Conservation (phyloP, 192 early-diverging fungal genomes). For the Piromyces sp. region DNA sequence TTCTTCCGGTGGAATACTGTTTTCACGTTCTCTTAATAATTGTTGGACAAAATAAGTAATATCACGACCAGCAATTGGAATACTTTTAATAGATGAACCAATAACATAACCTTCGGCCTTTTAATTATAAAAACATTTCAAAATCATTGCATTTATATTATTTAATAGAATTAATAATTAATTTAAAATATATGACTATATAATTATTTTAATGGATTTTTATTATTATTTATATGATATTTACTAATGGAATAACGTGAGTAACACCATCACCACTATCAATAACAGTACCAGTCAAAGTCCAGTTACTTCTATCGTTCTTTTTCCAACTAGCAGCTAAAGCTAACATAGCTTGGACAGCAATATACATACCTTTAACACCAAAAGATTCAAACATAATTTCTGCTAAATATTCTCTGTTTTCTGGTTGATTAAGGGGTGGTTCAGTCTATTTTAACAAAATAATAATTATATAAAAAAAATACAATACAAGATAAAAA, state of each 20-base stretch:
- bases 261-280: slow-evolving; percentile 98
- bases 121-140: background rate
- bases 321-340: slow-evolving; percentile 89
- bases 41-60: slow-evolving; percentile 96
- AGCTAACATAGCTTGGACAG: slow-evolving; percentile 95
- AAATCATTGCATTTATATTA: too few species aligned
- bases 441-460: slow-evolving; percentile 99
- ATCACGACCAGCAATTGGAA: slow-evolving; percentile 95
- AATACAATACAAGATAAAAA: too few species aligned
- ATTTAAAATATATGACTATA: too few species aligned
- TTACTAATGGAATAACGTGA: slow-evolving; percentile 93
- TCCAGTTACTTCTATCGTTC: slow-evolving; percentile 62
- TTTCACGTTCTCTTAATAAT: slow-evolving; percentile 90
- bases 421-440: slow-evolving; percentile 92
- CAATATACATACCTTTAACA: slow-evolving; percentile 93
- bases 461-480: too few species aligned
- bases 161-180: too few species aligned
- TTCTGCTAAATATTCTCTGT: slow-evolving; percentile 95
- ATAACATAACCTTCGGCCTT: slow-evolving; percentile 96
- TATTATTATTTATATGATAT: too few species aligned
- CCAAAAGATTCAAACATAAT: slow-evolving; percentile 99
- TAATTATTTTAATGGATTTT: too few species aligned
- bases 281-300: slow-evolving; percentile 93
- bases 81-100: slow-evolving; percentile 93
- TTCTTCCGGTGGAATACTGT: slow-evolving; percentile 88